Percentiles rank a stretch among this genome's conserved stretches.
Conservation (phyloP, 257 asterid genomes). For the Mentha longifolia region DNA sequence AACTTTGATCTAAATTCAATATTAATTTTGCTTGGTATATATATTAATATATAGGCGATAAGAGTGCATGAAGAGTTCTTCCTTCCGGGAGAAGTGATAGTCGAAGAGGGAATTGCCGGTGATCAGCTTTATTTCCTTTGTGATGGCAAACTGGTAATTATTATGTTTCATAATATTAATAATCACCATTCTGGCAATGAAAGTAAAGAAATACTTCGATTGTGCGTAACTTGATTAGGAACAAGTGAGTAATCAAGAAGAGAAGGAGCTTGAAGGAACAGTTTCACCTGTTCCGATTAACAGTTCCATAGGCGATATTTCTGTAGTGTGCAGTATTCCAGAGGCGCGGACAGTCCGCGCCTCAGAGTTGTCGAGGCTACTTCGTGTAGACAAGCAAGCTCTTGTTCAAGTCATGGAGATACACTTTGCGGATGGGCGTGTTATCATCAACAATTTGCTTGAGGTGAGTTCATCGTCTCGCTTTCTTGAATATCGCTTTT, state of each 20-base stretch:
- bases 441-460: conserved; percentile 56
- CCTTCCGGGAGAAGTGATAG: conserved; percentile 71
- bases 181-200: no score
- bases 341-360: conserved; percentile 54
- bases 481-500: no score
- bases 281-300: conserved; percentile 37
- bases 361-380: conserved; percentile 54
- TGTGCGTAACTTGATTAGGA: conserved; percentile 40
- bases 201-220: no score
- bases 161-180: no score
- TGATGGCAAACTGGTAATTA: conserved; percentile 64
- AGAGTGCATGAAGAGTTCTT: conserved; percentile 66
- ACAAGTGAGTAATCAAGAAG: conserved; percentile 52
- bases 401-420: conserved; percentile 44
- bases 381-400: conserved; percentile 60
- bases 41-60: conserved; percentile 43
- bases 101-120: conserved; percentile 56
- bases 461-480: conserved; percentile 37
- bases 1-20: not conserved
- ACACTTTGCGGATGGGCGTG: conserved; percentile 60
- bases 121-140: conserved; percentile 69
- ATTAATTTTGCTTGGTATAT: not conserved
- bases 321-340: conserved; percentile 61
- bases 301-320: conserved; percentile 58
- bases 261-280: conserved; percentile 39